Conservation (phyloP, 2,329 filamentous ascomycete species). For the Coniosporium tulheliwenetii region DNA sequence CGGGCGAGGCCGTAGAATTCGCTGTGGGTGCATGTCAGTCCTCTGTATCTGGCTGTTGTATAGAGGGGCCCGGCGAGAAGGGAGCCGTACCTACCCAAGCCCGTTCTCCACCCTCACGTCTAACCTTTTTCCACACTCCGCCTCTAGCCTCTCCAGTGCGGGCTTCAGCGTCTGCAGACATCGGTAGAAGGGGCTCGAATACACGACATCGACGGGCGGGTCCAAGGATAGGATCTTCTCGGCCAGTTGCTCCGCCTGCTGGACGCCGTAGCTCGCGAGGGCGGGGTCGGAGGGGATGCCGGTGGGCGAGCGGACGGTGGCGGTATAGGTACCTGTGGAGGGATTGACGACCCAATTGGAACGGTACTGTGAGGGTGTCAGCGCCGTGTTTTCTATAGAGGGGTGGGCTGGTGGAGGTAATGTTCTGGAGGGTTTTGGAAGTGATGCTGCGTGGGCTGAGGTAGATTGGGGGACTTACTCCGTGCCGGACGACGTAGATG, state of each 20-base stretch:
- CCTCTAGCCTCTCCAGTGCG: conserved; percentile 20
- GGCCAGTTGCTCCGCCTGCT: conserved; percentile 66
- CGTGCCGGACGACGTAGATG: conserved; percentile 34
- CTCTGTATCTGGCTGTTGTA: neutral
- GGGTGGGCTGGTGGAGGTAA: neutral
- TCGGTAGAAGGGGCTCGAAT: conserved; percentile 74
- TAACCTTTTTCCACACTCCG: conserved; percentile 19
- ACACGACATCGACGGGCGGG: conserved; percentile 60
- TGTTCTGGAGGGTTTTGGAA: conserved; percentile 1
- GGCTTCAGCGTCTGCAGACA: conserved; percentile 74
- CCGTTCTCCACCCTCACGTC: conserved; percentile 35
- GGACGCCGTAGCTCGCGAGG: conserved; percentile 71
- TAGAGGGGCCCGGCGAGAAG: neutral
- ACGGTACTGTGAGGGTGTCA: conserved; percentile 49
- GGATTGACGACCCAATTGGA: conserved; percentile 79
- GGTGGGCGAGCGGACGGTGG: conserved; percentile 64
- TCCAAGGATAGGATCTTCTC: conserved; percentile 44
- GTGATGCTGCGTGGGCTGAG: neutral
- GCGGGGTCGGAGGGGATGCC: conserved; percentile 78
- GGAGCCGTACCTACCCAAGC: conserved; percentile 26
- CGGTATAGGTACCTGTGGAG: conserved; percentile 60
- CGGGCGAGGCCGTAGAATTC: conserved; percentile 87
- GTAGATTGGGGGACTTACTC: conserved; percentile 22
- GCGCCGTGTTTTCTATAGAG: too few species aligned
- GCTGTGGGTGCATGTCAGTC: conserved; percentile 37